Base-by-base conservation (phyloP, 352 stramenopile genomes). In the Thraustochytrium sp. region DNA sequence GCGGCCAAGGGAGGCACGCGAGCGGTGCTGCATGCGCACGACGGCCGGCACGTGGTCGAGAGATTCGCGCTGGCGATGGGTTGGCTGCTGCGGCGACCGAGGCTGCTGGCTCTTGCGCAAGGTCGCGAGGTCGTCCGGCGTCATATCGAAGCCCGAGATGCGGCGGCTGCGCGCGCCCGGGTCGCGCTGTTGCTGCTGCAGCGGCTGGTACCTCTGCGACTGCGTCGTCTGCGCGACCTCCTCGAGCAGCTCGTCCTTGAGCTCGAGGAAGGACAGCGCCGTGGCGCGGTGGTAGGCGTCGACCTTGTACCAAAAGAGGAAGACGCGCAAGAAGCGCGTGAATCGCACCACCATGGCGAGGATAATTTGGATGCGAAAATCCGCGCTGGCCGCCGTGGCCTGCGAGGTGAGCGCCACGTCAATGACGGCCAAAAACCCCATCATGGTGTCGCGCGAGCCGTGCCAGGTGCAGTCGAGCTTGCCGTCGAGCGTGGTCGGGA, bases 281-380 rank as follows among this genome's bases (percentile, higher is more conserved):
- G 34, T 48, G 18, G 29, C 44, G 11, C 31, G 61, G 38, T 84
- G 75, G 31, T 49, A 76, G 29, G 18, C 13, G 59, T 80, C 49
- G 34, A 84, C 75, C 49, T 84, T 84, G 29, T 59, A 51, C 75
- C 75, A 84, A 61, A 84, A 84, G 13, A 78, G 3, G n/a, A 48
- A 31, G 34, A 84, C 53, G 21, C 61, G 34, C 26, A 75, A n/a
- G 29, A 80, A 84, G 59, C 75, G 75, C 29, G 42, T 78, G 75
- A 84, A 56, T 5, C 61, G 38, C 49, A 80, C 54, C 13, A 73
- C 31, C 34, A 54, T 44, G 26, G 59, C 75, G 13, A 84, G 16
- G 16, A 56, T 46, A 0, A 75, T 48, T 29, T 80, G 55, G 11
- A 49, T 61, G 9, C 23, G 31, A 34, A 75, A 59, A 13, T 44